These are phyloP conservation scores for Sclerotinia trifoliorum DNA, from an alignment of 2,329 filamentous ascomycete species.

Conservation along the genomic window DNA sequence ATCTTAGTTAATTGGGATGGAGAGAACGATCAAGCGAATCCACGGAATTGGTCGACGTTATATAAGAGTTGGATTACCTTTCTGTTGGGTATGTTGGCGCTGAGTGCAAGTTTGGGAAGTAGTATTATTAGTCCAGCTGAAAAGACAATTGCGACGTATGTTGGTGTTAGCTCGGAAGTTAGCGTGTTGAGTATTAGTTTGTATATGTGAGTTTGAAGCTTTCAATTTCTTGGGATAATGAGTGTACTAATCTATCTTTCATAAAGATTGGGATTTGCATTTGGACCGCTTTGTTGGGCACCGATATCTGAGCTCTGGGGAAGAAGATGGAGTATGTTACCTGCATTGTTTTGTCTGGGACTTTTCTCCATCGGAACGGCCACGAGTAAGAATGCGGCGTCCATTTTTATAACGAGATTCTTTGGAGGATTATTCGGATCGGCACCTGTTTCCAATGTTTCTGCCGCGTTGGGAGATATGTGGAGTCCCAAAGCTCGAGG, in stretches of 20 bases:
- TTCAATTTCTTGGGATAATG: background rate
- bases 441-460: constrained; percentile 60
- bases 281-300: constrained; percentile 60
- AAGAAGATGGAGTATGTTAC: constrained; percentile 57
- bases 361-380: constrained; percentile 62
- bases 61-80: constrained; percentile 51
- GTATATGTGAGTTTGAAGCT: constrained; percentile 42
- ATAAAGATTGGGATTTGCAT: constrained; percentile 45
- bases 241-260: constrained; percentile 4
- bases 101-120: constrained; percentile 50
- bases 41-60: constrained; percentile 46
- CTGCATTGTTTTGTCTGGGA: constrained; percentile 56
- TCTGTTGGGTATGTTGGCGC: constrained; percentile 50
- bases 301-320: constrained; percentile 63
- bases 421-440: constrained; percentile 63
- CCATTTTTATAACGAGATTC: constrained; percentile 65
- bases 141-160: constrained; percentile 44
- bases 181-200: constrained; percentile 48
- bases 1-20: constrained; percentile 67
- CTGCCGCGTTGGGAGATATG: constrained; percentile 62
- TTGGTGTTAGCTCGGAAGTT: constrained; percentile 45
- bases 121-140: constrained; percentile 52
- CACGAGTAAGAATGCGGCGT: constrained; percentile 55
- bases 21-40: constrained; percentile 45
- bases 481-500: constrained; percentile 54